Percentiles rank a stretch among this genome's conserved stretches.
phyloP scores from a whole-genome alignment of 75 land plant genomes.

The Sequoia sempervirens region DNA sequence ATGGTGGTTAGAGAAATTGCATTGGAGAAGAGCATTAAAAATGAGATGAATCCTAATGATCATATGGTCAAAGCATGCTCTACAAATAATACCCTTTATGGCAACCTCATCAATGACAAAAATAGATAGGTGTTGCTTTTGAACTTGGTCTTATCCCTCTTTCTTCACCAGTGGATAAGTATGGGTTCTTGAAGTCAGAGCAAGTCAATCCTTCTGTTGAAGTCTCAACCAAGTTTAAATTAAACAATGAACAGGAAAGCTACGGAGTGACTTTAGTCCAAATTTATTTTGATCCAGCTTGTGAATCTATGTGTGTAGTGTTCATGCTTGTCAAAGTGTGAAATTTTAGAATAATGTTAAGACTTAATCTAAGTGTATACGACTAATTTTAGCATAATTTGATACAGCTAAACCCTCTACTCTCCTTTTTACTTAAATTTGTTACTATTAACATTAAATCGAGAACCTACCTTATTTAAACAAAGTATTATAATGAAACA shows the following conservation, averaged over 20 bases:
- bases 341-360: slow-evolving; percentile 1
- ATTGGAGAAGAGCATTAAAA: no score
- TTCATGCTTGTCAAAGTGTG: background rate
- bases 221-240: slow-evolving; percentile 32
- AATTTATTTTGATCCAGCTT: slow-evolving; percentile 1
- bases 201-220: slow-evolving; percentile 18
- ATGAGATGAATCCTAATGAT: no score
- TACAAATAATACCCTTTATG: no score
- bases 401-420: background rate
- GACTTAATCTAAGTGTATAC: background rate
- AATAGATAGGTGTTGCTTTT: slow-evolving; percentile 38
- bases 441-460: background rate
- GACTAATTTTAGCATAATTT: background rate
- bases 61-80: no score
- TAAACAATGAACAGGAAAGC: slow-evolving; percentile 59
- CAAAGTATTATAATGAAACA: background rate
- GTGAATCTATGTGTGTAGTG: background rate
- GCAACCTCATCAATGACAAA: no score
- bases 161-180: slow-evolving; percentile 57
- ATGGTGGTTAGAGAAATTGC: no score
- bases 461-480: background rate
- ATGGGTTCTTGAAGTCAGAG: slow-evolving; percentile 84
- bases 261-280: slow-evolving; percentile 6
- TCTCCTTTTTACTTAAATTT: background rate
- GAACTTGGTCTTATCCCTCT: slow-evolving; percentile 67